phyloP scores from a whole-genome alignment of 257 asterid species.

The Cinchona pubescens region DNA sequence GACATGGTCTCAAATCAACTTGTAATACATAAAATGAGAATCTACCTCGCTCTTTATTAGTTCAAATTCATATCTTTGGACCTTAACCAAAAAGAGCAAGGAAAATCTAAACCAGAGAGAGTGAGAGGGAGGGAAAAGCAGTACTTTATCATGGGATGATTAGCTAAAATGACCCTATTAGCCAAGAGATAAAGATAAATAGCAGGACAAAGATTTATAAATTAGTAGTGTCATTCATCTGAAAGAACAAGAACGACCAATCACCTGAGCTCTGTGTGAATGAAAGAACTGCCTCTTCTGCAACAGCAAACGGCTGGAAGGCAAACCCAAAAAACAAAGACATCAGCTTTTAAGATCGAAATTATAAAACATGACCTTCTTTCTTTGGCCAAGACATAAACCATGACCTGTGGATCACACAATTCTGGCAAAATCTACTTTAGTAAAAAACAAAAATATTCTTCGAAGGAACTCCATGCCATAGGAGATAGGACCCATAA shows the following conservation, averaged over 20 bases:
- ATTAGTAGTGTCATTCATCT: constrained; percentile 1
- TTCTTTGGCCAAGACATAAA: not conserved
- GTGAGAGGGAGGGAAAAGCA: too few species aligned
- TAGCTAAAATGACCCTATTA: not conserved
- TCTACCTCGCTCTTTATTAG: not conserved
- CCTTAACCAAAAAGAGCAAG: not conserved
- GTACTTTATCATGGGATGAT: not conserved
- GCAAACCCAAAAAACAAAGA: not conserved
- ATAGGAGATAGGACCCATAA: not conserved
- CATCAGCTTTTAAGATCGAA: constrained; percentile 1
- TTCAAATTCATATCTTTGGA: not conserved
- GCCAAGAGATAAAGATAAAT: constrained; percentile 1
- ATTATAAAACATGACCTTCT: not conserved
- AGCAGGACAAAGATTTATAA: not conserved
- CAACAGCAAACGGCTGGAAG: constrained; percentile 77
- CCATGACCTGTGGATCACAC: not conserved
- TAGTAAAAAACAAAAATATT: not conserved
- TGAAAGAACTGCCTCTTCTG: constrained; percentile 97
- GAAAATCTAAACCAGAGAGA: not conserved
- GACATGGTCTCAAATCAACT: too few species aligned
- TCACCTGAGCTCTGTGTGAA: constrained; percentile 99
- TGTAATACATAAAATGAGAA: not conserved
- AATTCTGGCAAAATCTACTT: not conserved
- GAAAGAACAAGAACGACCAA: constrained; percentile 17
- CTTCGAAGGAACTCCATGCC: not conserved